Percentiles rank a stretch among this genome's conserved stretches.
Conservation (phyloP, 768 basidiomycete species). For the Suillus hirtellus region DNA sequence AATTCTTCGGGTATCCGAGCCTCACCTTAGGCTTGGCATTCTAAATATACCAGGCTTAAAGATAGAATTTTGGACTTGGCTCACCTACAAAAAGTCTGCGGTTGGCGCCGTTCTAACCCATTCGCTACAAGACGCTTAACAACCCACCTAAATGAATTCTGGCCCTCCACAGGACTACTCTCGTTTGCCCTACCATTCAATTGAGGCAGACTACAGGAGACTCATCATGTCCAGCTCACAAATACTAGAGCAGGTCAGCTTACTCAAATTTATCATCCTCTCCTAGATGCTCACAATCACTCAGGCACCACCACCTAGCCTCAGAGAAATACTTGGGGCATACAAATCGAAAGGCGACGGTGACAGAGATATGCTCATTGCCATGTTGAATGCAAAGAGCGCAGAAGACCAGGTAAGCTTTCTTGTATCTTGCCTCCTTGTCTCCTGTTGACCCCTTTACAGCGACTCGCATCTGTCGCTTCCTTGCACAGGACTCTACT, state of each 20-base stretch:
- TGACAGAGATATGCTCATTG: constrained; percentile 87
- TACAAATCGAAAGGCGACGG: constrained; percentile 87
- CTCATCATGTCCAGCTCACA: constrained; percentile 48
- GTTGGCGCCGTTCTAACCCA: constrained; percentile 21
- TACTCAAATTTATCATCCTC: background rate
- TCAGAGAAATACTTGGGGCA: constrained; percentile 84
- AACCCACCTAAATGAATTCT: constrained; percentile 30
- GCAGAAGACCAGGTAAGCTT: constrained; percentile 85
- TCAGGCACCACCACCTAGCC: constrained; percentile 76
- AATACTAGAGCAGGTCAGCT: constrained; percentile 45
- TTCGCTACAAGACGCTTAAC: constrained; percentile 15
- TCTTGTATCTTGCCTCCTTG: background rate
- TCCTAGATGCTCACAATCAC: constrained; percentile 2
- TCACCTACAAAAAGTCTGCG: constrained; percentile 40
- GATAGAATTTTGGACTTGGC: constrained; percentile 49
- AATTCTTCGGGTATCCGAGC: constrained; percentile 33
- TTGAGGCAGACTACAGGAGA: constrained; percentile 23
- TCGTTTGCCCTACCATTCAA: constrained; percentile 15
- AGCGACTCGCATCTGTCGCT: constrained; percentile 74
- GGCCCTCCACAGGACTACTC: constrained; percentile 23
- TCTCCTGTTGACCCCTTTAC: constrained; percentile 15
- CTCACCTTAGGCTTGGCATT: constrained; percentile 44
- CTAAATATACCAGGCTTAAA: constrained; percentile 45
- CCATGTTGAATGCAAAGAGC: constrained; percentile 89
- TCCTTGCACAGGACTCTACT: constrained; percentile 72